Evolutionary conservation across 768 basidiomycete species (phyloP), one percentile per base, ranked within the genome.

Genomic region (Sporobolomyces roseus): DNA sequence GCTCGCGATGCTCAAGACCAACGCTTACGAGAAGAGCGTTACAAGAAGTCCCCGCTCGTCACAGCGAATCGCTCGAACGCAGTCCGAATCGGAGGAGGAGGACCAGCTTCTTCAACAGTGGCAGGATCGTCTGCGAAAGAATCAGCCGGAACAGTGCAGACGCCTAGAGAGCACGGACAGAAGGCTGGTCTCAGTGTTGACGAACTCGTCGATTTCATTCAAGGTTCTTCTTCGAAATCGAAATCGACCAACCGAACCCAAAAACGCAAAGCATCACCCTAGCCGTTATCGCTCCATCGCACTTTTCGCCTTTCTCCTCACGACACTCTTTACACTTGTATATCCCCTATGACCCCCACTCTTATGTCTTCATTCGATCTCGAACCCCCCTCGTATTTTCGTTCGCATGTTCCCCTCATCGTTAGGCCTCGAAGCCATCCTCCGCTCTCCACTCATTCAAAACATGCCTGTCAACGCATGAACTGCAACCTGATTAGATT

Each of bases 181-280:
- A 74, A 75, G 72, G 79, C 76, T 16, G 74, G 77, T 49, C 63
- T 77, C 33, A 77, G 78, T 65, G 75, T 81, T 33, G 81, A 81
- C 38, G 79, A 79, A 32, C 75, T 81, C 48, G 81, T 81, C 72
- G 75, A 78, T 53, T 81, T 77, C 71, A 80, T 81, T 63, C 76
- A 79, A 59, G 79, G 79, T 46, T 46, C 58, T 19, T 62, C 66
- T 32, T 55, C 59, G 36, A n/a, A n/a, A n/a, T 33, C 56, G 50
- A 66, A 61, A 32, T 49, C 56, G 30, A 30, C 48, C 29, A 45
- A 50, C 25, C 46, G 65, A 48, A 45, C 43, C 25, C 46, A 62
- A 48, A 72, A 72, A 50, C 55, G 61, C 66, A 63, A 63, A 55
- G 16, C 61, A 2, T 41, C 66, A 19, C 43, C 66, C 19, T 61